A percentile compares a stretch with the other conserved stretches of the same genome.
phyloP scores from a whole-genome alignment of 73 alveolate species.

The Paramecium primaurelia region DNA sequence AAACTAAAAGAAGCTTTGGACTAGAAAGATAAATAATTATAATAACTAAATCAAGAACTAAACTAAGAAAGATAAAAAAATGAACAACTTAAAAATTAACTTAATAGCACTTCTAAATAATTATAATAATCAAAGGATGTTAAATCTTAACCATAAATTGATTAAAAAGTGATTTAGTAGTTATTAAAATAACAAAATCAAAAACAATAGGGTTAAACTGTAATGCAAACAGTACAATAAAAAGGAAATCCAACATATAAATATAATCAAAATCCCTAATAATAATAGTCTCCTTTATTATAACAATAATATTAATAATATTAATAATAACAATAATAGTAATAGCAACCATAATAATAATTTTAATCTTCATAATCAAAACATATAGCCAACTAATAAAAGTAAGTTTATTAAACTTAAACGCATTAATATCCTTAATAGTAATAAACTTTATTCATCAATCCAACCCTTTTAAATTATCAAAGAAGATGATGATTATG shows the following conservation, averaged over 20 bases:
- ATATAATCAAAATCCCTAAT: neutral
- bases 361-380: neutral
- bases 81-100: neutral
- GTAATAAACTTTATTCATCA: neutral
- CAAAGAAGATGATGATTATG: neutral
- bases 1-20: neutral
- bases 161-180: neutral
- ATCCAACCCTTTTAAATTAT: neutral
- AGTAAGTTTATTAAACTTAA: neutral
- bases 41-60: neutral
- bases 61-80: neutral
- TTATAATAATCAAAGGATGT: neutral
- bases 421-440: neutral
- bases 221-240: neutral
- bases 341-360: neutral
- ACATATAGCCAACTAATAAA: neutral
- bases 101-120: neutral
- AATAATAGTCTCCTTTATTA: neutral
- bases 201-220: neutral
- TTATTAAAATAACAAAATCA: neutral
- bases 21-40: neutral
- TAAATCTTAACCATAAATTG: neutral
- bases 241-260: neutral
- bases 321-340: too few relatives aligned
- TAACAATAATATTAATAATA: neutral